Evolutionary conservation across 2,329 filamentous ascomycete genomes (phyloP), one percentile per base, ranked within the genome.

Genomic region (Xylariaceae sp.): DNA sequence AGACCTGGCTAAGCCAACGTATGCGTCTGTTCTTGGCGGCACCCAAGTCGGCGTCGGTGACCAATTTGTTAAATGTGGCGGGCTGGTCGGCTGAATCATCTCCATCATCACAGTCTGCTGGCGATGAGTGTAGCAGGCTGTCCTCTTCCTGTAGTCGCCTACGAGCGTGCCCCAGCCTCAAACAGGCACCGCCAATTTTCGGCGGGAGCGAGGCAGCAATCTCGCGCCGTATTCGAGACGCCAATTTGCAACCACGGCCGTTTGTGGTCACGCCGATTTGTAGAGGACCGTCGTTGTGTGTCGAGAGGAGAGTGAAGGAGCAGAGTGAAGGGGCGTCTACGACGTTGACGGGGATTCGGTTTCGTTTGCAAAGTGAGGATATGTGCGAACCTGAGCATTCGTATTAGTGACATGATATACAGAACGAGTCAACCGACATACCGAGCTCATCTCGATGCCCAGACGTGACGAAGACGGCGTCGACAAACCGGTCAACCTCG

Each of bases 211-310:
- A 82, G 0, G 90, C 80, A 2, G 89, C 87, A 53, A 99, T 87
- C 62, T 97, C 94, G 49, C 94, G 81, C 14, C 91, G 83, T 61
- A 99, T 89, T 22, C 94, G 81, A 10, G 90, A 89, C 6, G 94
- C 89, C 30, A 99, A 80, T 70, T 96, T 96, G 74, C 94, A 97
- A 1, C 94, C 94, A 60, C 88, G 86, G 17, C 94, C 92, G 51
- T 95, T 96, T 1, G 94, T 97, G 3, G 94, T 97, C 50, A 99
- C 87, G 54, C 94, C 94, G 53, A 99, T 86, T 66, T 97, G 94
- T 38, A 99, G 76, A 10, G 94, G 92, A 0, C 94, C 94, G 63
- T 96, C 91, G 47, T 81, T 84, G 68, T 97, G 85, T 7, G 89
- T 95, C 19, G 90, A 94, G 41, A 97, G 82, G 45, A 99, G 78